Evolutionary conservation across 805 yeast species (phyloP).

Genomic region (Suhomyces tanzawaensis): DNA sequence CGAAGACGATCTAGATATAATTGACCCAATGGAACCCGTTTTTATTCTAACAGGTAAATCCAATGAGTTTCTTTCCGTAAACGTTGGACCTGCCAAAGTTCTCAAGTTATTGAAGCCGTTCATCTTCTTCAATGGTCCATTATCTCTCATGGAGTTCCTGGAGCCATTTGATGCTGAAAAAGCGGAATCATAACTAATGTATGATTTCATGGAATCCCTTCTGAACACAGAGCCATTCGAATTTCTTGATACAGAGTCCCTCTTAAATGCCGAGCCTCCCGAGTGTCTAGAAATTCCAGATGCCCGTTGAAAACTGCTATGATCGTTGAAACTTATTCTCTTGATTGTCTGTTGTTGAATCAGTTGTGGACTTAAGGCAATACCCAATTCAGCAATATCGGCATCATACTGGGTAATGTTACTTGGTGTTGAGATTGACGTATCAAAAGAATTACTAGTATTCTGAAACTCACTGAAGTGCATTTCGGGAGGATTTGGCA

Average conservation of each 20-base stretch:
- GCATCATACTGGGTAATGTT: constrained; percentile 39
- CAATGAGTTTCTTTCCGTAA: constrained; percentile 8
- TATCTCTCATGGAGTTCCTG: constrained; percentile 12
- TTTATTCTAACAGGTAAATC: constrained; percentile 13
- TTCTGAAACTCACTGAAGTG: constrained; percentile 7
- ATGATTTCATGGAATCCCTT: constrained; percentile 46
- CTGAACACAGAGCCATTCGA: constrained; percentile 28
- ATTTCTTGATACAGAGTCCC: constrained; percentile 28
- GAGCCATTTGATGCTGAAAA: constrained; percentile 35
- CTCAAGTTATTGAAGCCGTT: constrained; percentile 49
- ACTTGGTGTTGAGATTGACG: constrained; percentile 34
- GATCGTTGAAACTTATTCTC: constrained; percentile 27
- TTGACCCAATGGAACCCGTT: constrained; percentile 18
- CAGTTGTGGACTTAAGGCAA: constrained; percentile 39
- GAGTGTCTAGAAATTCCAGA: constrained; percentile 31
- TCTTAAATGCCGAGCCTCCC: constrained; percentile 28
- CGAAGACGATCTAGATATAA: constrained; percentile 23
- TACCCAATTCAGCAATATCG: constrained; percentile 43
- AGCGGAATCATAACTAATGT: constrained; percentile 59
- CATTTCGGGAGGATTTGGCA: constrained; percentile 5
- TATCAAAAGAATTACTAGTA: constrained; percentile 8
- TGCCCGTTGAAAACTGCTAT: constrained; percentile 13
- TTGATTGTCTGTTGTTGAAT: constrained; percentile 15
- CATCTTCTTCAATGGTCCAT: constrained; percentile 44
- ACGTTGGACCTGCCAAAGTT: constrained; percentile 20